Evolutionary conservation across 2,329 filamentous ascomycete species (phyloP), one percentile per base, ranked within the genome.

Genomic region (Sporothrix dimorphospora): DNA sequence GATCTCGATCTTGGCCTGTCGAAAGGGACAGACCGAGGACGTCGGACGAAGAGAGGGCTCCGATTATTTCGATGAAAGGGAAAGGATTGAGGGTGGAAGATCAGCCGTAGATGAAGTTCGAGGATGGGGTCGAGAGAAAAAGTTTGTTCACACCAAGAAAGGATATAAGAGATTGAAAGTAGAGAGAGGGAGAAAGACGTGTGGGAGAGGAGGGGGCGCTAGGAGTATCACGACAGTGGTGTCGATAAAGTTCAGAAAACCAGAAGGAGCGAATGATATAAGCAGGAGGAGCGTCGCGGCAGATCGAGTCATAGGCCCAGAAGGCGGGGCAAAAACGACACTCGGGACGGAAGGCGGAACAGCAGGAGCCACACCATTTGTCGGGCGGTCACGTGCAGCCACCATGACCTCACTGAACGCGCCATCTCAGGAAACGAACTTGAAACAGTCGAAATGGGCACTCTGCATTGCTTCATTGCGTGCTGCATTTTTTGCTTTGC

Each of bases 261-360:
- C 5, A 67, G 63, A 16, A 42, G 21, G 49, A 69, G 49, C 66
- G 66, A 69, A 57, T 57, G 34, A 69, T 55, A 53, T 27, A 27
- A 69, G 66, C 66, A 55, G 63, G 45, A 45, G 47, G n/a, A 49
- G 47, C 8, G 51, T n/a, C 24, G 34, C 30, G 57, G 57, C 57
- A 63, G 30, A 63, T 12, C 16, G 57, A 63, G 57, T 63, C 57
- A 63, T 42, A 63, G 57, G 57, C 30, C 19, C 11, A 11, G 38
- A 57, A 63, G 57, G 57, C 57, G 57, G 57, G 57, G 57, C 57
- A 69, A 55, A 55, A 30, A n/a, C 24, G 45, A 34, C 65, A 53
- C 65, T 38, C 47, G 47, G 47, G 45, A 68, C 65, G 65, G 47
- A 68, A 68, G 47, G 65, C 65, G 65, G 53, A 68, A 53, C 47